phyloP scores from a whole-genome alignment of 495 filamentous ascomycete species.

The Talaromyces borbonicus region DNA sequence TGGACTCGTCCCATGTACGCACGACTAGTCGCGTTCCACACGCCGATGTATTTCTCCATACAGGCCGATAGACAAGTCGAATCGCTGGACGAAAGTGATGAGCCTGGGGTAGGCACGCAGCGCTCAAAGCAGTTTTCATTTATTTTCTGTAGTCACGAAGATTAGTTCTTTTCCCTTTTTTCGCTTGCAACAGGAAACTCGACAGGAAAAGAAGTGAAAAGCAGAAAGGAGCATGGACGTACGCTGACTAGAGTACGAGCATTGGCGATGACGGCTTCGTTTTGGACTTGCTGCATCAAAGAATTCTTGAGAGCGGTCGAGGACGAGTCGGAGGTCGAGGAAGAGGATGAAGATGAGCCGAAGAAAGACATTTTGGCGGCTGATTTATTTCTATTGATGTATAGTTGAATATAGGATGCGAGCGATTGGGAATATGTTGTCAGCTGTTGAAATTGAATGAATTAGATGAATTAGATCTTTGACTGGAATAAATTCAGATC shows the following conservation, averaged over 20 bases:
- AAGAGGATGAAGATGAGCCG: slow-evolving; percentile 15
- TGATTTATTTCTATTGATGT: not conserved
- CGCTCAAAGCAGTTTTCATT: slow-evolving; percentile 95
- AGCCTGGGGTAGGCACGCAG: slow-evolving; percentile 78
- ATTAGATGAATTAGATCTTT: not conserved
- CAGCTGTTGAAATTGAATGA: not conserved
- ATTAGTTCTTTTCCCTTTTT: not conserved
- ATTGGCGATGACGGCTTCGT: slow-evolving; percentile 66
- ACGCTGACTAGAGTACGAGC: slow-evolving; percentile 67
- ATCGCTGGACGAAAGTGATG: slow-evolving; percentile 60
- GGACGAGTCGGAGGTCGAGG: slow-evolving; percentile 26
- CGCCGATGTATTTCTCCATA: slow-evolving; percentile 95
- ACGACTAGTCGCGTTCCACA: slow-evolving; percentile 79
- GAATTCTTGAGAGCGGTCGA: slow-evolving; percentile 53
- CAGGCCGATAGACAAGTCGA: slow-evolving; percentile 73
- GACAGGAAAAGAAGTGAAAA: not conserved
- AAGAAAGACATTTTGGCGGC: slow-evolving; percentile 18
- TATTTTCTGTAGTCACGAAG: slow-evolving; percentile 64
- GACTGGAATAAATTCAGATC: not conserved
- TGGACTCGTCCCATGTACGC: slow-evolving; percentile 68
- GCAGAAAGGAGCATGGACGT: slow-evolving; percentile 17
- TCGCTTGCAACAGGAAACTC: too few species aligned
- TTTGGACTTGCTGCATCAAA: slow-evolving; percentile 63
- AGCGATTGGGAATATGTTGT: too few species aligned
- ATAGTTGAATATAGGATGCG: not conserved